These are phyloP conservation scores for Cadophora sp. DNA, from an alignment of 2,329 filamentous ascomycete species.

Conservation along the genomic window DNA sequence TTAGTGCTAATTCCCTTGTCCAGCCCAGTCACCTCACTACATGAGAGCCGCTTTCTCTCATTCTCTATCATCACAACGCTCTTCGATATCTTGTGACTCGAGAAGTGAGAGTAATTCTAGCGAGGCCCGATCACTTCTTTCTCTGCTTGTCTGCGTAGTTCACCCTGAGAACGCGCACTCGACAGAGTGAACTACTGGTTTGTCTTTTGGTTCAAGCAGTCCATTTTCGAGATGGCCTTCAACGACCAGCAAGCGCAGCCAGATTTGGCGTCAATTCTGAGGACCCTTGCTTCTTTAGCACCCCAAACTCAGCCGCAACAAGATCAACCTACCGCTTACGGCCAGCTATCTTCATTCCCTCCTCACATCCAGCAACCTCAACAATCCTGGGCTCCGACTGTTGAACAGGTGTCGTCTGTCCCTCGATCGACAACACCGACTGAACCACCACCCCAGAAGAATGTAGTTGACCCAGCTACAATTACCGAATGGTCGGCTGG, in stretches of 20 bases:
- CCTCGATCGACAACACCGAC: conserved; percentile 24
- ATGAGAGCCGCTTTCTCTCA: neutral
- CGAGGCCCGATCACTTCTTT: neutral
- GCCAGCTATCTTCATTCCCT: conserved; percentile 15
- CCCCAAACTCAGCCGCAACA: conserved; percentile 30
- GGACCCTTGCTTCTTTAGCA: conserved; percentile 40
- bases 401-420: conserved; percentile 9
- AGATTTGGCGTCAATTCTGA: conserved; percentile 44
- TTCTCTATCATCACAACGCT: neutral
- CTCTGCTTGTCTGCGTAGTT: neutral
- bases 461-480: conserved; percentile 49
- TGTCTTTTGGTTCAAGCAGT: neutral
- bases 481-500: conserved; percentile 59
- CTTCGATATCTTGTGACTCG: neutral
- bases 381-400: conserved; percentile 13
- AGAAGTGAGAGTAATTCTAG: neutral
- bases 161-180: neutral
- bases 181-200: neutral
- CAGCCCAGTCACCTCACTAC: no score
- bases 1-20: conserved; percentile 5
- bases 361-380: conserved; percentile 13
- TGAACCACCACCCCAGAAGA: conserved; percentile 23
- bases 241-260: conserved; percentile 35
- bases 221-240: conserved; percentile 32
- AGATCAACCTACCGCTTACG: conserved; percentile 20